These are phyloP conservation scores for Yamadazyma diddensiae DNA, from an alignment of 1,139 yeast genomes.

Conservation along the genomic window DNA sequence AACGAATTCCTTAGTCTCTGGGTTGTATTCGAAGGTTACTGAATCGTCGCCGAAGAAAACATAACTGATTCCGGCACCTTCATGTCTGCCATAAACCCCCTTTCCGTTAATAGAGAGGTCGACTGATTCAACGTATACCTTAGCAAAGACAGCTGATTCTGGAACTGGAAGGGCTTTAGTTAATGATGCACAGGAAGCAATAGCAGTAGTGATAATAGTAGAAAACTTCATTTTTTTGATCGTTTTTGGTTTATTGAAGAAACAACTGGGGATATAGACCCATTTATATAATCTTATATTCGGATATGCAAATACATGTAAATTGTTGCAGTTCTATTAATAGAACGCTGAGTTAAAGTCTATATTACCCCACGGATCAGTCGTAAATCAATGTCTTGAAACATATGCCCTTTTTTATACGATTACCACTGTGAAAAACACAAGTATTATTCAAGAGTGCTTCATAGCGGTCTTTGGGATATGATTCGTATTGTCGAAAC, in stretches of 20 bases:
- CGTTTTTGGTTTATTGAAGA: neutral
- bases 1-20: neutral
- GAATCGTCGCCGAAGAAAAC: conserved; percentile 28
- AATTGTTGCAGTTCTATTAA: too few relatives aligned
- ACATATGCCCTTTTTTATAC: too few relatives aligned
- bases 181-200: conserved; percentile 14
- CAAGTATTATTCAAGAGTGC: too few relatives aligned
- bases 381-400: too few relatives aligned
- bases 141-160: neutral
- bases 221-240: conserved; percentile 21
- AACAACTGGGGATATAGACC: neutral
- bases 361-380: too few relatives aligned
- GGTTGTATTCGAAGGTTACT: conserved; percentile 8
- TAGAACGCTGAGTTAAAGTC: too few relatives aligned
- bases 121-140: conserved; percentile 5
- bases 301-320: too few relatives aligned
- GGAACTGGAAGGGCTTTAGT: conserved; percentile 19
- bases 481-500: too few relatives aligned
- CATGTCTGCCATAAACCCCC: conserved; percentile 37
- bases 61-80: conserved; percentile 57
- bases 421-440: too few relatives aligned
- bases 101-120: conserved; percentile 19
- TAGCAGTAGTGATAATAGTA: conserved; percentile 14
- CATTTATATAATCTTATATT: neutral
- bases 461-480: too few relatives aligned